phyloP scores from a whole-genome alignment of 257 asterid genomes.

The Solanum raphanifolium region DNA sequence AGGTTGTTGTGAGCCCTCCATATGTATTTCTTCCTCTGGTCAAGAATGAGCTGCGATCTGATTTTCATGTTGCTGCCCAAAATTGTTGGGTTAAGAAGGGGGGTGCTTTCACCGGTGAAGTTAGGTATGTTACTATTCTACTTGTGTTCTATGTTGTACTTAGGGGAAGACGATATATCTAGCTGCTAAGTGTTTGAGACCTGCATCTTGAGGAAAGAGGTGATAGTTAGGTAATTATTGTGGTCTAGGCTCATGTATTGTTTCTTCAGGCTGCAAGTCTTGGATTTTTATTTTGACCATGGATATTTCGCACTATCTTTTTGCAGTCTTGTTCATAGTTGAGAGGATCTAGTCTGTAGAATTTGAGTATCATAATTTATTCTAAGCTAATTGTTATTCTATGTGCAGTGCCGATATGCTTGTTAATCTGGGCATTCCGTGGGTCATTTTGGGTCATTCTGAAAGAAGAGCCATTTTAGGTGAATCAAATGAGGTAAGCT shows the following conservation, averaged over 20 bases:
- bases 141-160: not conserved
- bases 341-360: not conserved
- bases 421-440: constrained; percentile 65
- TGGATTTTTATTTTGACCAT: not conserved
- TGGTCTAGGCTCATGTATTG: not conserved
- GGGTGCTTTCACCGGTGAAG: constrained; percentile 96
- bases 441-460: constrained; percentile 98
- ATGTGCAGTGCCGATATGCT: constrained; percentile 90
- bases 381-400: constrained; percentile 3
- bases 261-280: not conserved
- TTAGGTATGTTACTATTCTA: constrained; percentile 44
- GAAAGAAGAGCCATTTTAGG: constrained; percentile 74
- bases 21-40: constrained; percentile 73
- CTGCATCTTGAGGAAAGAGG: not conserved
- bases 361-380: not conserved
- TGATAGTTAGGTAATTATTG: not conserved
- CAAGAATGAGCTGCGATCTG: constrained; percentile 55
- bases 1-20: constrained; percentile 98
- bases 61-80: constrained; percentile 92
- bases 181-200: not conserved
- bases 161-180: not conserved
- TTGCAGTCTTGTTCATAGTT: not conserved
- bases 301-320: not conserved
- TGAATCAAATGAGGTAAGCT: constrained; percentile 75
- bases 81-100: constrained; percentile 99